Base-by-base conservation (phyloP, 768 basidiomycete species). In the Boletus edulis region DNA sequence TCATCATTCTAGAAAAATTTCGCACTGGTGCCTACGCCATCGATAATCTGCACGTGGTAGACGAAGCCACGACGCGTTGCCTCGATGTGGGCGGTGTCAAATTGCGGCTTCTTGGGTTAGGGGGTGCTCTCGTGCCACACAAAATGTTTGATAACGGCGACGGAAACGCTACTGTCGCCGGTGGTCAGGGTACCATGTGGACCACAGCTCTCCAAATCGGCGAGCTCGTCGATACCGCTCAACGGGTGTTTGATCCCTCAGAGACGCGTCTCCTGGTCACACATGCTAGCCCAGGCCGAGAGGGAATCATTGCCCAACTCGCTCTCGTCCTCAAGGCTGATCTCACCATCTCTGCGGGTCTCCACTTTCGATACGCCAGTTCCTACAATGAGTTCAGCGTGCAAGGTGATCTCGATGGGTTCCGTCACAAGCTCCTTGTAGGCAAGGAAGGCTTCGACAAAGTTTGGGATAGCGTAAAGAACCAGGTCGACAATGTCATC, bases 141-240 rank as follows among this genome's bases (percentile, higher is more conserved):
- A 98, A 98, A 72, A 82, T 94, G 78, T 94, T 95, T 63, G 90
- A 93, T 73, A 94, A 94, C 59, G 91, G 96, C 0, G 92, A 96
- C 46, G 96, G 95, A 4, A 85, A 77, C 43, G 95, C 93, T 12
- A 98, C 96, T n/a, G 97, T 99, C 59, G 96, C 97, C 0, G 97
- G 97, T 35, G 97, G 94, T 2, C 89, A 93, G 65, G 97, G 97
- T 31, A 98, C 95, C 18, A 96, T 98, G 87, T 99, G 97, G 97
- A 91, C 93, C 0, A 98, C 96, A 0, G 91, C 93, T 5, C 81
- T 99, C 24, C 97, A 99, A 71, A 91, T 99, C 39, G 97, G 97
- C 55, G 96, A 99, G 71, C 88, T 99, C 48, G 89, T 98, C 45
- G 97, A 98, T 72, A 98, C 95, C 3, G 93, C 97, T 0, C 92